Evolutionary conservation across 192 early-diverging fungal genomes (phyloP).

Genomic region (Coemansia sp.): DNA sequence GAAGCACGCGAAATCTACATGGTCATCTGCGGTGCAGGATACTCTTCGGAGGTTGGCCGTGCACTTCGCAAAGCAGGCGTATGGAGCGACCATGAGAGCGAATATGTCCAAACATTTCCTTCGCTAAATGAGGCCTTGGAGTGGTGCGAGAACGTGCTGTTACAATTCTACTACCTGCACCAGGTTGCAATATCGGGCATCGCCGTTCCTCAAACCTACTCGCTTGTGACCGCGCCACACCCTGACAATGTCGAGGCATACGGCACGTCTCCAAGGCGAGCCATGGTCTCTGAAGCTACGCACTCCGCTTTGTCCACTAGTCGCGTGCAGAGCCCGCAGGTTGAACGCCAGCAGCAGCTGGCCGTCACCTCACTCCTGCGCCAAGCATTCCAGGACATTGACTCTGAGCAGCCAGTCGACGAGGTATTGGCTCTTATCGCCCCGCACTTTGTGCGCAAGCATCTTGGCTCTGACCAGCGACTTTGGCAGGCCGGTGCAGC

Average conservation of each 20-base stretch:
- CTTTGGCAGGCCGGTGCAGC: slow-evolving; percentile 71
- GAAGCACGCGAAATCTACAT: slow-evolving; percentile 72
- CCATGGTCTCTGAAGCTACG: slow-evolving; percentile 46
- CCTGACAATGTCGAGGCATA: slow-evolving; percentile 30
- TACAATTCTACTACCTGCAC: slow-evolving; percentile 75
- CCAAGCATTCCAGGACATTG: slow-evolving; percentile 69
- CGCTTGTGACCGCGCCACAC: slow-evolving; percentile 38
- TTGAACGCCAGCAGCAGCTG: slow-evolving; percentile 17
- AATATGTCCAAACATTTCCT: slow-evolving; percentile 75
- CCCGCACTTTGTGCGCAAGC: slow-evolving; percentile 67
- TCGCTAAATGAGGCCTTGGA: slow-evolving; percentile 89
- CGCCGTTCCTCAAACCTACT: slow-evolving; percentile 34
- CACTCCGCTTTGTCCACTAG: slow-evolving; percentile 41
- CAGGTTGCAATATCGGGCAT: slow-evolving; percentile 42
- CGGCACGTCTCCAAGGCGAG: slow-evolving; percentile 45
- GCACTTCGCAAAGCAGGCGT: slow-evolving; percentile 69
- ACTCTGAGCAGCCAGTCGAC: slow-evolving; percentile 47
- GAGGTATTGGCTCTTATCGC: slow-evolving; percentile 64
- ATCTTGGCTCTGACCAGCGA: slow-evolving; percentile 57
- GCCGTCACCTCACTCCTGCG: slow-evolving; percentile 59
- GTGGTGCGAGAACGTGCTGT: slow-evolving; percentile 90
- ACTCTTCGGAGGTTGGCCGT: slow-evolving; percentile 67
- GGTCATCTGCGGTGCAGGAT: slow-evolving; percentile 76
- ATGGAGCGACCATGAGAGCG: slow-evolving; percentile 60
- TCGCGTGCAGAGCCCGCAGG: slow-evolving; percentile 6